Conservation (phyloP, 2,329 filamentous ascomycete genomes). For the Erysiphe pulchra region DNA sequence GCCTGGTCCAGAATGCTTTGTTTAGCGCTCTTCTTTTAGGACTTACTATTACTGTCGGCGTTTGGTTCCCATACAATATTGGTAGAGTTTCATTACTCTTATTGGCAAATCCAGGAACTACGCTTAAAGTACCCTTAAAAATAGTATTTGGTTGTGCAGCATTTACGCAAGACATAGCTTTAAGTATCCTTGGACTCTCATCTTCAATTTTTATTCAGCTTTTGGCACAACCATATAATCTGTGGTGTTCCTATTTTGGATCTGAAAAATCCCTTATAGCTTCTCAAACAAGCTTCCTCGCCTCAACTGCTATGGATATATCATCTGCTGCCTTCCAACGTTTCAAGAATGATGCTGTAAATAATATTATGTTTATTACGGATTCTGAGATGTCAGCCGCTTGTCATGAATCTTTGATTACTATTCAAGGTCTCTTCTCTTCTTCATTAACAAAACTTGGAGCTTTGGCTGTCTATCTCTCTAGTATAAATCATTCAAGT, state of each 20-base stretch:
- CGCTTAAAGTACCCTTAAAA: conserved; percentile 42
- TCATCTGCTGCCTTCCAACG: conserved; percentile 11
- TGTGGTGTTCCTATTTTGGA: conserved; percentile 4
- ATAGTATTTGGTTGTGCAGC: conserved; percentile 52
- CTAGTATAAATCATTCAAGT: conserved; percentile 18
- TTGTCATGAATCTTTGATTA: conserved; percentile 42
- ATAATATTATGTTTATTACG: conserved; percentile 18
- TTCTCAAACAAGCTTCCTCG: conserved; percentile 1
- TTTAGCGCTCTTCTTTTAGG: conserved; percentile 83
- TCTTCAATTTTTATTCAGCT: conserved; percentile 15
- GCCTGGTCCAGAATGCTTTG: conserved; percentile 78
- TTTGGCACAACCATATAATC: conserved; percentile 4
- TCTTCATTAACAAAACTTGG: conserved; percentile 17
- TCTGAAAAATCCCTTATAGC: neutral
- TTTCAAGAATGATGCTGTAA: conserved; percentile 24
- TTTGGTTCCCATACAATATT: conserved; percentile 80
- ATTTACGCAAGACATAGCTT: conserved; percentile 46
- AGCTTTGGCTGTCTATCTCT: conserved; percentile 18
- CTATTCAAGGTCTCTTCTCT: conserved; percentile 28
- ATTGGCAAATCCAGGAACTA: conserved; percentile 48
- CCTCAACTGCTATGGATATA: conserved; percentile 6
- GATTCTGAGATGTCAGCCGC: conserved; percentile 42
- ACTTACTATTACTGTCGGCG: conserved; percentile 58
- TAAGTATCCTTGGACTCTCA: conserved; percentile 34
- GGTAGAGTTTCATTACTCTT: conserved; percentile 65